These are phyloP conservation scores for Umbelopsis sp. DNA, from an alignment of 192 early-diverging fungal species.

Conservation along the genomic window DNA sequence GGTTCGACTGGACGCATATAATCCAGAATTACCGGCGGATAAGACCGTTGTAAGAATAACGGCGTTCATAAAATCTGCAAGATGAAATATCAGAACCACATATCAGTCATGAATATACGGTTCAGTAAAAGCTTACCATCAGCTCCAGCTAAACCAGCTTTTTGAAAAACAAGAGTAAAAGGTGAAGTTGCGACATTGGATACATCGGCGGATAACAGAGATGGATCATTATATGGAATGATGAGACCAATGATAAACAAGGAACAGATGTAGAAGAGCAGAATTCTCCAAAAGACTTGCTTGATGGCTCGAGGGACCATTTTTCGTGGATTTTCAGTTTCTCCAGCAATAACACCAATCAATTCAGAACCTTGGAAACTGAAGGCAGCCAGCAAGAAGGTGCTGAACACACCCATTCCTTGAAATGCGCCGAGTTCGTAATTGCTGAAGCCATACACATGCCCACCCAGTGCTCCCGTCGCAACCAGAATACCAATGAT, in stretches of 20 bases:
- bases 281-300: conserved; percentile 77
- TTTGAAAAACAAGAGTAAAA: conserved; percentile 68
- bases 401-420: conserved; percentile 64
- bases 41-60: conserved; percentile 71
- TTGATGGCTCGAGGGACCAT: conserved; percentile 75
- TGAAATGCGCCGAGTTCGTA: conserved; percentile 62
- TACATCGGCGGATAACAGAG: conserved; percentile 43
- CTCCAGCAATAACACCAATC: conserved; percentile 90
- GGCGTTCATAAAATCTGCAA: conserved; percentile 69
- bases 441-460: conserved; percentile 61
- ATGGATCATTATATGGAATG: conserved; percentile 61
- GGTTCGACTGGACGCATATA: conserved; percentile 71
- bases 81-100: neutral
- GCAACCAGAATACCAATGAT: conserved; percentile 77
- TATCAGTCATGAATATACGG: neutral
- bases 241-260: conserved; percentile 73
- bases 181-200: conserved; percentile 54
- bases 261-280: conserved; percentile 68
- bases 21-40: conserved; percentile 74
- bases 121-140: conserved; percentile 19
- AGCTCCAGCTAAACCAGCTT: conserved; percentile 53
- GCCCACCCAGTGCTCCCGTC: conserved; percentile 64
- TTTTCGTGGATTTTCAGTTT: conserved; percentile 72
- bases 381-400: conserved; percentile 81
- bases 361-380: conserved; percentile 91